Percentiles rank a stretch among this genome's conserved stretches.
phyloP scores from a whole-genome alignment of 306 rosid species.

The Trifolium fragiferum region DNA sequence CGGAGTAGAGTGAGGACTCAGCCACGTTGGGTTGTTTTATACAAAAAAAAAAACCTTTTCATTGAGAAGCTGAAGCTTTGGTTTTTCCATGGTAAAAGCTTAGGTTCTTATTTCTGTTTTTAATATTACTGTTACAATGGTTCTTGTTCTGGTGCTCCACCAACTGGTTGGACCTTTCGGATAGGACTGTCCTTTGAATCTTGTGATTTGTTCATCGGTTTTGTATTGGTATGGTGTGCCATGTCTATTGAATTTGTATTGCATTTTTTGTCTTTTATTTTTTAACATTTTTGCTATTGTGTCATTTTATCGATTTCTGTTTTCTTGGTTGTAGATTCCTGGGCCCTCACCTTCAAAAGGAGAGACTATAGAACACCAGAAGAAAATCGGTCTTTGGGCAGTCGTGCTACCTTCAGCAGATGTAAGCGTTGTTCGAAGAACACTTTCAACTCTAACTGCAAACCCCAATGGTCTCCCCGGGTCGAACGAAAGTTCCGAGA shows the following conservation, averaged over 20 bases:
- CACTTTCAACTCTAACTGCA: conserved; percentile 66
- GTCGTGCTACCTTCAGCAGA: conserved; percentile 89
- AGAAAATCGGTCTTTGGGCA: conserved; percentile 74
- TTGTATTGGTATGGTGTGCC: background rate
- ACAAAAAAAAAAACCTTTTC: no score
- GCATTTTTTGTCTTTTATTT: conserved; percentile 9
- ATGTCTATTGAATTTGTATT: background rate
- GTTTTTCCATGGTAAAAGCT: background rate
- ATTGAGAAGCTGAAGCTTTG: background rate
- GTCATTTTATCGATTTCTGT: background rate
- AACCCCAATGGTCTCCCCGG: conserved; percentile 77
- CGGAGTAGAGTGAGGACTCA: background rate
- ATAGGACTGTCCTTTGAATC: background rate
- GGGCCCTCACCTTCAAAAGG: conserved; percentile 74
- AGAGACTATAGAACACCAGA: conserved; percentile 70
- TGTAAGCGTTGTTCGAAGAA: conserved; percentile 75
- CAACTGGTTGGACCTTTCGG: background rate
- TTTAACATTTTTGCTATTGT: background rate
- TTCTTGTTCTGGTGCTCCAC: background rate
- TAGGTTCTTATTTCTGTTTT: background rate
- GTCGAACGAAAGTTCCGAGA: conserved; percentile 56
- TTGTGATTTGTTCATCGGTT: background rate
- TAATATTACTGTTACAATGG: background rate
- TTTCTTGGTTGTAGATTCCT: conserved; percentile 63
- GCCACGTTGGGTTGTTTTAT: background rate